A percentile compares a stretch with the other conserved stretches of the same genome.
Conservation (phyloP, 257 asterid genomes). For the Orobanche coerulescens region DNA sequence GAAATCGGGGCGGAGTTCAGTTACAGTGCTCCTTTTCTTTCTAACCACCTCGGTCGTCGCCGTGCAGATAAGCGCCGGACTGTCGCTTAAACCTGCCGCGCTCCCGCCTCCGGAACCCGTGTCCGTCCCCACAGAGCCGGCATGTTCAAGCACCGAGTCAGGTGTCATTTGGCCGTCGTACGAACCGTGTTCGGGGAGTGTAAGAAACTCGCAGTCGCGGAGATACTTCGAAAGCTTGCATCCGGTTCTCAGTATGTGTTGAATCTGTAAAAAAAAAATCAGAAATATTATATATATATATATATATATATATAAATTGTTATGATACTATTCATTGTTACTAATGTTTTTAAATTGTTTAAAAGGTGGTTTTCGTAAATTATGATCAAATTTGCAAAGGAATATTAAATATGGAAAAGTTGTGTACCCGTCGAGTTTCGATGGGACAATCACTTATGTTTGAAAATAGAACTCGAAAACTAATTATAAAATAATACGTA, state of each 20-base stretch:
- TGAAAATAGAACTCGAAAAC: no score
- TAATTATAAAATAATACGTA: no score
- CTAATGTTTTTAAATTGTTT: no score
- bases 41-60: conserved; percentile 37
- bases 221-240: conserved; percentile 30
- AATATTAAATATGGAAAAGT: no score
- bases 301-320: no score
- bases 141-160: conserved; percentile 42
- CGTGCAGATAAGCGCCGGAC: conserved; percentile 29
- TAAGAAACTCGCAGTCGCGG: conserved; percentile 28
- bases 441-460: no score
- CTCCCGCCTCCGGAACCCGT: conserved; percentile 34
- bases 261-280: conserved; percentile 32
- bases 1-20: conserved; percentile 23
- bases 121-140: conserved; percentile 33
- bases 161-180: conserved; percentile 54
- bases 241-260: conserved; percentile 34
- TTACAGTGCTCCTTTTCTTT: conserved; percentile 36
- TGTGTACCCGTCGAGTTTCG: no score
- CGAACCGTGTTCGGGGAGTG: conserved; percentile 38
- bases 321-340: no score
- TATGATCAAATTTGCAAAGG: no score
- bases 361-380: no score
- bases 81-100: conserved; percentile 18
- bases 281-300: no score